phyloP scores from a whole-genome alignment of 2,329 filamentous ascomycete species.

The Westerdykella aurantiaca region DNA sequence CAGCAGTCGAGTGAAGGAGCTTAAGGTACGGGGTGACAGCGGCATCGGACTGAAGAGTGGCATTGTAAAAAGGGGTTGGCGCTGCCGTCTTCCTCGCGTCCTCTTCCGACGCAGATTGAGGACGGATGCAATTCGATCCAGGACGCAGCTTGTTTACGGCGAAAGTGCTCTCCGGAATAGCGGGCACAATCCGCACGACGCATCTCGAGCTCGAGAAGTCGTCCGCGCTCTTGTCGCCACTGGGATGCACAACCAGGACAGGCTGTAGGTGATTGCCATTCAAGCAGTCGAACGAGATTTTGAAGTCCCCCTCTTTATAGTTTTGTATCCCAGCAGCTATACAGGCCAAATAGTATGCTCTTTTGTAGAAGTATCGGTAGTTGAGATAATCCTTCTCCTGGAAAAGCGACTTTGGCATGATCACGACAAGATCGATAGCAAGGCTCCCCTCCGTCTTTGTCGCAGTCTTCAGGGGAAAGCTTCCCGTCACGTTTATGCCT shows the following conservation, averaged over 20 bases:
- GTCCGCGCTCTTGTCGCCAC: slow-evolving; percentile 24
- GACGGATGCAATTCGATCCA: slow-evolving; percentile 63
- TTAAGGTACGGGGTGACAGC: slow-evolving; percentile 70
- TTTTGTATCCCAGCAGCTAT: slow-evolving; percentile 65
- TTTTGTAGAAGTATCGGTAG: slow-evolving; percentile 89
- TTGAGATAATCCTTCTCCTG: slow-evolving; percentile 94
- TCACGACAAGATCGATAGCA: slow-evolving; percentile 75
- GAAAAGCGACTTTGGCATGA: slow-evolving; percentile 74
- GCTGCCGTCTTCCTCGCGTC: slow-evolving; percentile 26
- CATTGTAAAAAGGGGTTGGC: slow-evolving; percentile 83
- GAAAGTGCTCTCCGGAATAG: slow-evolving; percentile 64
- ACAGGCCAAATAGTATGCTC: slow-evolving; percentile 84
- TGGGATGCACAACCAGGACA: slow-evolving; percentile 49
- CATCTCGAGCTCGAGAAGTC: slow-evolving; percentile 35
- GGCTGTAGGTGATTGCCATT: slow-evolving; percentile 74
- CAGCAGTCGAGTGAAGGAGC: slow-evolving; percentile 63
- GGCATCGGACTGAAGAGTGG: slow-evolving; percentile 71
- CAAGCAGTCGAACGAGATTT: slow-evolving; percentile 59
- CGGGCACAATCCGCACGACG: slow-evolving; percentile 69
- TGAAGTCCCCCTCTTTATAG: slow-evolving; percentile 49
- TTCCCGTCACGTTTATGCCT: slow-evolving; percentile 81
- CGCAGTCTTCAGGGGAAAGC: slow-evolving; percentile 73
- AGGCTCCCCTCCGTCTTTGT: slow-evolving; percentile 55
- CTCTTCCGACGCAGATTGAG: slow-evolving; percentile 44
- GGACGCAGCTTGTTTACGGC: slow-evolving; percentile 64